A percentile compares a stretch with the other conserved stretches of the same genome.
phyloP scores from a whole-genome alignment of 306 rosid genomes.

The Sophora flavescens region DNA sequence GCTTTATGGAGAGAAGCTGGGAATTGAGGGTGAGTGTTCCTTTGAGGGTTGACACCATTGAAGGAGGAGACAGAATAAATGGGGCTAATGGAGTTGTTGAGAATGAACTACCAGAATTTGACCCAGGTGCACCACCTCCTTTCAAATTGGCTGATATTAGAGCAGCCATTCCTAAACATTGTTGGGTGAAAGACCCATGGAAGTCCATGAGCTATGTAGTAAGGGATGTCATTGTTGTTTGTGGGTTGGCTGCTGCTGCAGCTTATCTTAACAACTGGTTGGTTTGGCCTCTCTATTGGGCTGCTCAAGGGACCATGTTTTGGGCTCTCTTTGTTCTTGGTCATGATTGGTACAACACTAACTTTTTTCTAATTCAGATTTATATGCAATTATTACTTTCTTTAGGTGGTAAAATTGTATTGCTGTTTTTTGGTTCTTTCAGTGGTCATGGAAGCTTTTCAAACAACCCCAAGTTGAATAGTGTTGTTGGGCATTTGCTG shows the following conservation, averaged over 20 bases:
- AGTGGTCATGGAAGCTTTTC: slow-evolving; percentile 99
- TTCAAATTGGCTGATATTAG: slow-evolving; percentile 80
- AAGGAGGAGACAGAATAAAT: slow-evolving; percentile 50
- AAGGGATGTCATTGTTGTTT: slow-evolving; percentile 82
- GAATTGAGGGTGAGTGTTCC: slow-evolving; percentile 83
- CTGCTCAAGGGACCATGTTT: slow-evolving; percentile 99
- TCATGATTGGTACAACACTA: slow-evolving; percentile 78
- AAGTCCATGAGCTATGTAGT: slow-evolving; percentile 90
- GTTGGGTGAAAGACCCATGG: slow-evolving; percentile 96
- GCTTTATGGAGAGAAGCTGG: slow-evolving; percentile 61
- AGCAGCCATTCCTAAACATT: slow-evolving; percentile 93
- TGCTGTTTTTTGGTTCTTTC: slow-evolving; percentile 51
- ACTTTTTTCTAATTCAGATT: neutral
- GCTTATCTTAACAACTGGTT: slow-evolving; percentile 79
- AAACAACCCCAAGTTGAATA: slow-evolving; percentile 75
- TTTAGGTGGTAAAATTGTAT: slow-evolving; percentile 12
- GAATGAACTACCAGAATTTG: slow-evolving; percentile 52
- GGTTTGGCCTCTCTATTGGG: slow-evolving; percentile 98
- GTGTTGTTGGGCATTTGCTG: slow-evolving; percentile 89
- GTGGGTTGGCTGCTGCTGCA: slow-evolving; percentile 82
- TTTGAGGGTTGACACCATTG: slow-evolving; percentile 55
- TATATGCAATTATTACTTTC: neutral
- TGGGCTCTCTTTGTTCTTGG: slow-evolving; percentile 99
- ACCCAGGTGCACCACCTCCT: slow-evolving; percentile 84
- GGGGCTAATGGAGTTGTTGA: slow-evolving; percentile 45